Percentiles rank a stretch among this genome's conserved stretches.
Evolutionary conservation across 495 filamentous ascomycete genomes (phyloP).

Genomic region (Penicillium odoratum): DNA sequence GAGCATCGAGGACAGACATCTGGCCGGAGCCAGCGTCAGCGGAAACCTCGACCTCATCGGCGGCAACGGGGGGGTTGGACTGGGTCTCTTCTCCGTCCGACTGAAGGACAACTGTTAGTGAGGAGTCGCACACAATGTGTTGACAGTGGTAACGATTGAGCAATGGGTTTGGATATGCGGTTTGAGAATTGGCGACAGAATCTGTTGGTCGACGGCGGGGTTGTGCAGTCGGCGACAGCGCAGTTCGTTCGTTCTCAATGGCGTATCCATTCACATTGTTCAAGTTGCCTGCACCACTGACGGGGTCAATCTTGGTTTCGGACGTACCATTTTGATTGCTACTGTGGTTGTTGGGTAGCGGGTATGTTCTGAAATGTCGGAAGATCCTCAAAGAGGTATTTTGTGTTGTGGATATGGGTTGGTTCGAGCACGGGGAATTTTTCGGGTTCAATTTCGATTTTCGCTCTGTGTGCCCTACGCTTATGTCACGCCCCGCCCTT

Average conservation of each 20-base stretch:
- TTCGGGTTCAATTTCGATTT: conserved; percentile 29
- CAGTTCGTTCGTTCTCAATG: not conserved
- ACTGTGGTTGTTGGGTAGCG: conserved; percentile 23
- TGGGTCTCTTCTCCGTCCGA: conserved; percentile 88
- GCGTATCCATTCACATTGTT: conserved; percentile 16
- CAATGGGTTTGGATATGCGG: not conserved
- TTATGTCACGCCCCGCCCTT: conserved; percentile 27
- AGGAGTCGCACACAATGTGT: not conserved
- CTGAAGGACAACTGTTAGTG: conserved; percentile 36
- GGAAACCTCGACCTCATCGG: conserved; percentile 88
- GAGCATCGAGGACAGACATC: conserved; percentile 96
- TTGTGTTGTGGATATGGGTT: conserved; percentile 24
- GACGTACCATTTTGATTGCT: conserved; percentile 47
- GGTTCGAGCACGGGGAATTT: conserved; percentile 28
- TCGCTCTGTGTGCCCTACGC: conserved; percentile 46
- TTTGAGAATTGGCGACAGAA: not conserved
- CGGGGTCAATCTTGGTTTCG: not conserved
- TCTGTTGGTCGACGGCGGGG: not conserved
- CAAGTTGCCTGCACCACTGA: conserved; percentile 7
- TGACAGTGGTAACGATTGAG: not conserved
- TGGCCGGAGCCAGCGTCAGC: conserved; percentile 81
- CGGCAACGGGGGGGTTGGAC: conserved; percentile 67
- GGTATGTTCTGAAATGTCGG: conserved; percentile 49
- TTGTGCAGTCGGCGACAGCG: not conserved
- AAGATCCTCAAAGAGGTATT: conserved; percentile 64